A percentile compares a stretch with the other conserved stretches of the same genome.
Conservation (phyloP, 495 filamentous ascomycete genomes). For the Staphylotrichum longicolle region DNA sequence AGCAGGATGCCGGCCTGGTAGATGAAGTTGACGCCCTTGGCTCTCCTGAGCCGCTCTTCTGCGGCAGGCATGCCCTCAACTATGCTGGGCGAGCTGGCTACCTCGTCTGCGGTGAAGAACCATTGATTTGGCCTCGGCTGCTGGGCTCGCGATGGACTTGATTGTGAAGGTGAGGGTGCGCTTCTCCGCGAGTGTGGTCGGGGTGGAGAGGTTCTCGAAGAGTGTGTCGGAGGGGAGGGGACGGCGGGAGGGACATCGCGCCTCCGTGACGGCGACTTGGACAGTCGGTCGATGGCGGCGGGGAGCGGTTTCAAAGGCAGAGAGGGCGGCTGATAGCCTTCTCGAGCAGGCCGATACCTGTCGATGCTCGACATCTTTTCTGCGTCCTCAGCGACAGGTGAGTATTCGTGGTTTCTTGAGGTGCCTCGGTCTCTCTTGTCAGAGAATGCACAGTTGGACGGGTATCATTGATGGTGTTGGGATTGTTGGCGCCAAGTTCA, state of each 20-base stretch:
- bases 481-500: background rate
- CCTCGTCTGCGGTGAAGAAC: constrained; percentile 83
- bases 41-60: constrained; percentile 72
- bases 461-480: constrained; percentile 11
- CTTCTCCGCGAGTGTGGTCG: constrained; percentile 43
- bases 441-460: background rate
- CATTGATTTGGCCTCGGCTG: constrained; percentile 62
- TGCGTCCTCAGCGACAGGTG: background rate
- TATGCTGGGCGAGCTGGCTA: constrained; percentile 76
- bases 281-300: constrained; percentile 35
- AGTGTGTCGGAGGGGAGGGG: constrained; percentile 51
- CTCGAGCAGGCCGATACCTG: constrained; percentile 49
- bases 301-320: constrained; percentile 43
- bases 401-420: background rate
- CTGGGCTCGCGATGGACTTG: constrained; percentile 36
- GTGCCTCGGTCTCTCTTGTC: background rate
- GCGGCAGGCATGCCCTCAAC: constrained; percentile 73
- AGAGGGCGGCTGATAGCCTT: constrained; percentile 44
- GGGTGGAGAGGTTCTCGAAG: constrained; percentile 51
- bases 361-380: constrained; percentile 46
- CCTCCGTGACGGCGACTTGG: constrained; percentile 46
- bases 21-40: constrained; percentile 95
- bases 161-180: constrained; percentile 38
- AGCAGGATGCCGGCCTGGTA: constrained; percentile 89
- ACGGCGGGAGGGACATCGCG: constrained; percentile 53